Base-by-base conservation (phyloP, 306 rosid species). In the Biancaea sappan region DNA sequence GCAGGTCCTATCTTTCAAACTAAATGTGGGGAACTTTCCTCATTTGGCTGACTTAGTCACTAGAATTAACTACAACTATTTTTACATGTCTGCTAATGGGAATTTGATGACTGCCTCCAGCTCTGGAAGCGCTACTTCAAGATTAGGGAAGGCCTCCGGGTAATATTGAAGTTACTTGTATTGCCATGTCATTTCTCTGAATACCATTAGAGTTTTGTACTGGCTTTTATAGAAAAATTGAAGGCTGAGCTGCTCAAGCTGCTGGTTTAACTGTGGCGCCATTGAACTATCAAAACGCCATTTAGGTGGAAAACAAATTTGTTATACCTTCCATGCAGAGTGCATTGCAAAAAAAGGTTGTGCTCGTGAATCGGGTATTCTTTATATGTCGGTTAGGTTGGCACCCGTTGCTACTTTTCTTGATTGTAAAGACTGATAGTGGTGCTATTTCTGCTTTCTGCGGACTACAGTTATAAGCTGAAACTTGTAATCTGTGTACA, bases 41-140 rank as follows among this genome's bases (percentile, higher is more conserved):
- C 97, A 94, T 85, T 80, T 94, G 79, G 98, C 96, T 61, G 98
- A 94, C 82, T 81, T 94, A 85, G 97, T 94, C 59, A 91, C 97
- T 26, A 83, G 98, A 79, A 94, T 94, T 78, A 94, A 94, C 78
- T 90, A 94, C 80, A 94, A 92, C 84, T 83, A 91, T 76, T 94
- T 88, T 79, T 94, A 94, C 83, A 91, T 94, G 97, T 88, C 99
- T 47, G 89, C 88, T 68, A 83, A 78, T 77, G 99, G 99, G 63
- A 91, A 88, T 89, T 60, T 91, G 76, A 86, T 79, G 94, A 84
- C 94, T 83, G 84, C 82, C 25, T 92, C 90, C 5, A 63, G 81
- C 82, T 76, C 95, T 16, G 88, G 84, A 72, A 86, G 83, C 51
- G 82, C 74, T 48, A 46, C 87, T 71, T 82, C 89, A 46, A 88